Conservation (phyloP, 805 yeast genomes). For the Cyberlindnera mycetangii region DNA sequence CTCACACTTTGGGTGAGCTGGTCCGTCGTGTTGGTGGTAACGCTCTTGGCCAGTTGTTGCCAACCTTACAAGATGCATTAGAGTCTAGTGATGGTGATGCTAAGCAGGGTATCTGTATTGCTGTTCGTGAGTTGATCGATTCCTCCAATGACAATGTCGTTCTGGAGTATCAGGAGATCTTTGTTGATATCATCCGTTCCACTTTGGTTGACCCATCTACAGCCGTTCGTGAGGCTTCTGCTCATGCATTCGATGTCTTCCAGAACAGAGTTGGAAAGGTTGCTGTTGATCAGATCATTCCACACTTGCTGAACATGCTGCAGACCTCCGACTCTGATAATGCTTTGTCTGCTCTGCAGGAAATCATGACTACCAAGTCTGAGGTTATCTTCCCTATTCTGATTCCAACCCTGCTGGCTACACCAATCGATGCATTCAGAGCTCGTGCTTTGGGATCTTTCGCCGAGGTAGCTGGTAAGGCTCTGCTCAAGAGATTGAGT, state of each 20-base stretch:
- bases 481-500: slow-evolving; percentile 70
- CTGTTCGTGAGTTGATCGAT: slow-evolving; percentile 78
- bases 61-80: slow-evolving; percentile 72
- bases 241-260: slow-evolving; percentile 82
- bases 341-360: slow-evolving; percentile 86
- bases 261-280: slow-evolving; percentile 78
- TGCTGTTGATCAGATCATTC: slow-evolving; percentile 87
- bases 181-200: slow-evolving; percentile 72
- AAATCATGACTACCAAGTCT: slow-evolving; percentile 86
- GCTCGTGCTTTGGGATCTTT: slow-evolving; percentile 85
- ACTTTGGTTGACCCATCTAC: slow-evolving; percentile 75
- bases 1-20: slow-evolving; percentile 89
- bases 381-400: slow-evolving; percentile 92
- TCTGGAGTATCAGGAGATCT: slow-evolving; percentile 57
- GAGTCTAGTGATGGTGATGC: slow-evolving; percentile 68
- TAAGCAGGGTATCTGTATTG: slow-evolving; percentile 95
- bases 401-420: slow-evolving; percentile 75
- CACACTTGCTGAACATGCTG: slow-evolving; percentile 71
- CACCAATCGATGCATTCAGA: slow-evolving; percentile 80
- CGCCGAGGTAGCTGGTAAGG: slow-evolving; percentile 86
- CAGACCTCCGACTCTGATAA: slow-evolving; percentile 59
- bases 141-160: slow-evolving; percentile 65
- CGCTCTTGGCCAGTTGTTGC: slow-evolving; percentile 79
- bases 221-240: slow-evolving; percentile 86
- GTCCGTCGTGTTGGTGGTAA: slow-evolving; percentile 91